Conservation (phyloP, 1,139 yeast species). For the Zygosaccharomyces pseudobailii region DNA sequence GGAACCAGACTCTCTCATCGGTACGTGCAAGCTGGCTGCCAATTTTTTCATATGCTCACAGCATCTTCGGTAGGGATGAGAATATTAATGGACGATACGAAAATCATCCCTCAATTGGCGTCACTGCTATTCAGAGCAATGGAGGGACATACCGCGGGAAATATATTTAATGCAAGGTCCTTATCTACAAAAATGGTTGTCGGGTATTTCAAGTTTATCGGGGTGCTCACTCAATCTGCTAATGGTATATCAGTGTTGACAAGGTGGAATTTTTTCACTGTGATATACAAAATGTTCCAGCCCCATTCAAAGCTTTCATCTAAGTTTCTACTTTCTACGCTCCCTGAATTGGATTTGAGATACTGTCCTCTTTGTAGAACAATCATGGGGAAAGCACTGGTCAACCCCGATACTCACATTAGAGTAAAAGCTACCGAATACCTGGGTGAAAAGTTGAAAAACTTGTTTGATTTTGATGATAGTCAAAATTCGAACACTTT, state of each 20-base stretch:
- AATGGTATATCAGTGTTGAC: slow-evolving; percentile 66
- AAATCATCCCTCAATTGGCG: slow-evolving; percentile 78
- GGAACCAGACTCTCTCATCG: slow-evolving; percentile 46
- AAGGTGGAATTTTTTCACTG: slow-evolving; percentile 80
- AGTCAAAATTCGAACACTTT: slow-evolving; percentile 27
- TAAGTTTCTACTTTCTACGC: slow-evolving; percentile 52
- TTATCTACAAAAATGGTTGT: slow-evolving; percentile 60
- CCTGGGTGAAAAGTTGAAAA: slow-evolving; percentile 38
- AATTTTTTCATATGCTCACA: slow-evolving; percentile 62
- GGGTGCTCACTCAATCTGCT: slow-evolving; percentile 55
- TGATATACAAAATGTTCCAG: slow-evolving; percentile 68
- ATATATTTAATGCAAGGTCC: slow-evolving; percentile 60
- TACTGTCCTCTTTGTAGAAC: slow-evolving; percentile 63
- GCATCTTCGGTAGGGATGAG: slow-evolving; percentile 60
- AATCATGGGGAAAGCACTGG: slow-evolving; percentile 59
- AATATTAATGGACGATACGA: slow-evolving; percentile 60
- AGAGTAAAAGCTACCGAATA: slow-evolving; percentile 54
- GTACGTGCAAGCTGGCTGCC: slow-evolving; percentile 69
- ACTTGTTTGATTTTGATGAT: slow-evolving; percentile 10
- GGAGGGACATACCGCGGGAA: slow-evolving; percentile 55
- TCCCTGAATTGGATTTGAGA: slow-evolving; percentile 58
- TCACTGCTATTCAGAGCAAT: slow-evolving; percentile 74
- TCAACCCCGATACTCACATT: slow-evolving; percentile 49
- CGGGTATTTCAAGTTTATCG: slow-evolving; percentile 78
- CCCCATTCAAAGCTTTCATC: slow-evolving; percentile 48